Evolutionary conservation across 2,329 filamentous ascomycete species (phyloP).

Genomic region (Ilyonectria sp.): DNA sequence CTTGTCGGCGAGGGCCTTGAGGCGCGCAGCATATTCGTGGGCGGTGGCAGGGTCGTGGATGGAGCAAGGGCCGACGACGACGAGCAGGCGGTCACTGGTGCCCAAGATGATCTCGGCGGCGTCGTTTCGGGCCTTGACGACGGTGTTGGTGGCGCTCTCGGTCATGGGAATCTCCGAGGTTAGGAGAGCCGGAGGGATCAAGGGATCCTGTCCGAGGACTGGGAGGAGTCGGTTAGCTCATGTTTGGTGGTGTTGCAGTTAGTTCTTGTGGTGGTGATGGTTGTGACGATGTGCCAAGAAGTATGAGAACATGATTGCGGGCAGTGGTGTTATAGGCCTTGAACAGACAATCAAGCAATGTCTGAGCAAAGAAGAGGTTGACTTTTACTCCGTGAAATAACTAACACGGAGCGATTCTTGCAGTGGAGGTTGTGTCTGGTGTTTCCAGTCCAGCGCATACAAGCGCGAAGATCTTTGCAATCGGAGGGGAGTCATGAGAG

Average conservation of each 20-base stretch:
- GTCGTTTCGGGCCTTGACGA: slow-evolving; percentile 79
- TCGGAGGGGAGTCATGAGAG: not conserved
- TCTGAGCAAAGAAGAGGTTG: not conserved
- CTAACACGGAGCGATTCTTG: not conserved
- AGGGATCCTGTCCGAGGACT: slow-evolving; percentile 95
- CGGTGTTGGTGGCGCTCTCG: slow-evolving; percentile 74
- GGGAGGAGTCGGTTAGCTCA: slow-evolving; percentile 39
- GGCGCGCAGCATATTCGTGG: slow-evolving; percentile 86
- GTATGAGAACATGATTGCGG: not conserved
- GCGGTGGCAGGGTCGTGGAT: slow-evolving; percentile 94
- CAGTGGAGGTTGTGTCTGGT: not conserved
- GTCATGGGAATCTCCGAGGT: slow-evolving; percentile 86
- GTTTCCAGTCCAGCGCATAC: slow-evolving; percentile 6
- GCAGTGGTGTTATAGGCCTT: not conserved
- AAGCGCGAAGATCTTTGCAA: slow-evolving; percentile 16
- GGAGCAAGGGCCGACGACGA: slow-evolving; percentile 95
- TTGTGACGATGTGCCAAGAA: not conserved
- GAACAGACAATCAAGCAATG: not conserved
- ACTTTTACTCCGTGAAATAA: not conserved
- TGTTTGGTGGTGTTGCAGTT: not conserved
- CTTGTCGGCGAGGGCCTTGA: slow-evolving; percentile 84
- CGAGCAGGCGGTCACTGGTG: slow-evolving; percentile 88
- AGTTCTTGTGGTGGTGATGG: not conserved
- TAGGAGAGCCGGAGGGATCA: slow-evolving; percentile 91
- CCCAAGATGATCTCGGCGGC: slow-evolving; percentile 83